Evolutionary conservation across 2,329 filamentous ascomycete genomes (phyloP).

Genomic region (Exophiala xenobiotica): DNA sequence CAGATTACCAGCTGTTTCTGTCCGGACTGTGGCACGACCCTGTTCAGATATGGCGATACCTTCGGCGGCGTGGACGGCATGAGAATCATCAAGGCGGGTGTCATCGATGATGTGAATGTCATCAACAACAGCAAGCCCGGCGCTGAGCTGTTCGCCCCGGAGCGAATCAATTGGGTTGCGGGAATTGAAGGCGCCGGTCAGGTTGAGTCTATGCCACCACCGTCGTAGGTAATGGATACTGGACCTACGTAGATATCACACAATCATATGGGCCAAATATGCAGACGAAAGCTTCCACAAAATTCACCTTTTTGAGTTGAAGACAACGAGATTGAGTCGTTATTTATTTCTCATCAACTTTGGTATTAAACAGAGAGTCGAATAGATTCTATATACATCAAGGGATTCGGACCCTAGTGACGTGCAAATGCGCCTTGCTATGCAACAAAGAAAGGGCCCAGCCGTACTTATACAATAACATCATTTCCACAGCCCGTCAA

Average conservation of each 20-base stretch:
- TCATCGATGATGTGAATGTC: conserved; percentile 36
- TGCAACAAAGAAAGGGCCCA: neutral
- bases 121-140: conserved; percentile 35
- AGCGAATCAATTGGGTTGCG: conserved; percentile 21
- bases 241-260: too few species aligned
- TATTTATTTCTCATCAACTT: neutral
- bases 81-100: conserved; percentile 38
- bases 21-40: conserved; percentile 37
- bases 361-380: neutral
- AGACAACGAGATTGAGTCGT: neutral
- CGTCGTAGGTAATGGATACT: too few species aligned
- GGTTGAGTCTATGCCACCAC: conserved; percentile 20
- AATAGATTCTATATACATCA: neutral
- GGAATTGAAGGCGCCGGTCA: conserved; percentile 21
- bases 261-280: too few species aligned
- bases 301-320: too few species aligned
- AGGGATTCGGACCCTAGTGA: neutral
- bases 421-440: neutral
- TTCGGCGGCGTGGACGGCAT: conserved; percentile 33
- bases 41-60: conserved; percentile 31
- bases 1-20: conserved; percentile 40
- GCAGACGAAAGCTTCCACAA: too few species aligned
- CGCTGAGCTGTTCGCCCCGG: conserved; percentile 35
- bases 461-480: neutral
- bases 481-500: neutral